Evolutionary conservation across 257 asterid genomes (phyloP).

Genomic region (Przewalskia tangutica): DNA sequence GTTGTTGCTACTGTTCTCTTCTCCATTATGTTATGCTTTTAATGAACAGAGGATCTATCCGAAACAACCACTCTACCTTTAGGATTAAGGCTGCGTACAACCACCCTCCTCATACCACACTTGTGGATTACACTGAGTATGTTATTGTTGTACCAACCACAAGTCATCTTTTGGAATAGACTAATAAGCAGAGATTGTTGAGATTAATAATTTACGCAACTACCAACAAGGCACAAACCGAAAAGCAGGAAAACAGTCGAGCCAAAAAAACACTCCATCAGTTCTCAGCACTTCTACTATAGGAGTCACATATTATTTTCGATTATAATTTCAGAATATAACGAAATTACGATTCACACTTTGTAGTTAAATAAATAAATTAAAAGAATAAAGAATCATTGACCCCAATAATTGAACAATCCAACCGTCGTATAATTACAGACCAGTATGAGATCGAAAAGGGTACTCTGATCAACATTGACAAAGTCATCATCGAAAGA

Average conservation of each 20-base stretch:
- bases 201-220: not conserved
- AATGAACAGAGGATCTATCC: too few species aligned
- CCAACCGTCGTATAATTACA: not conserved
- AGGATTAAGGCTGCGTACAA: too few species aligned
- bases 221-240: not conserved
- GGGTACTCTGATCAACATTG: conserved; percentile 10
- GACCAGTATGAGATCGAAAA: conserved; percentile 15
- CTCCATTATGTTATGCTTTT: too few species aligned
- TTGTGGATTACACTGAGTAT: too few species aligned
- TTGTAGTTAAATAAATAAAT: not conserved
- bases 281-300: not conserved
- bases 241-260: not conserved
- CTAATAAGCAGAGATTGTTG: not conserved
- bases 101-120: too few species aligned
- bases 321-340: not conserved
- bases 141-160: not conserved
- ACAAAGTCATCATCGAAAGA: conserved; percentile 2
- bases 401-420: not conserved
- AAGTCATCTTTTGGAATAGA: not conserved
- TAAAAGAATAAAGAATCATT: not conserved
- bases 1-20: too few species aligned
- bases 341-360: not conserved
- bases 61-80: too few species aligned
- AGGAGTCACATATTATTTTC: not conserved
- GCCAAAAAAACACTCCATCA: not conserved